Conservation (phyloP, 306 rosid genomes). For the Oxytropis ochrocephala region DNA sequence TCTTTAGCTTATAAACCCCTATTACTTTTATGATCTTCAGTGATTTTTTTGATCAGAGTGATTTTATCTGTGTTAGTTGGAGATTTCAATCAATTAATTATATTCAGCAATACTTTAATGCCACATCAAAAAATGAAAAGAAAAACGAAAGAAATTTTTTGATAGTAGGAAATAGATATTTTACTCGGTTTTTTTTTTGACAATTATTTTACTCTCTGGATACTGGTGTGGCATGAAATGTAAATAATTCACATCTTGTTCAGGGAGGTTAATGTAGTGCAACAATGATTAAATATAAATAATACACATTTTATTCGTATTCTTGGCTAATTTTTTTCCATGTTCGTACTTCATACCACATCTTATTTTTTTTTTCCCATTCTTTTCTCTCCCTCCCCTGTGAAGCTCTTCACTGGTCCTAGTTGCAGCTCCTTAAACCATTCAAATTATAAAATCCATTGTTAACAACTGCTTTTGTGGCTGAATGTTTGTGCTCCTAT, state of each 20-base stretch:
- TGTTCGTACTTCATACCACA: neutral
- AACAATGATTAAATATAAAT: too few relatives aligned
- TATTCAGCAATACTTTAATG: neutral
- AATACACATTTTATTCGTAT: too few relatives aligned
- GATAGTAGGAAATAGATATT: neutral
- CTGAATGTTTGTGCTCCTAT: too few relatives aligned
- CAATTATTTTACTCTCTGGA: too few relatives aligned
- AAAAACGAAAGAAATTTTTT: neutral
- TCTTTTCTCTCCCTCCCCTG: neutral
- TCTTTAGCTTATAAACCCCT: neutral
- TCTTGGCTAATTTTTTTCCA: neutral
- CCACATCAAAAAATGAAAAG: neutral
- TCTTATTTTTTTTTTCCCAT: neutral
- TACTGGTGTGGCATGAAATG: neutral
- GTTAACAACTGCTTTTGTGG: slow-evolving; percentile 1
- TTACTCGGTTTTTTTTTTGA: too few relatives aligned
- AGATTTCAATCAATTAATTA: neutral
- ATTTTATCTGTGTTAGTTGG: neutral
- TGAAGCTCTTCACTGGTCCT: neutral
- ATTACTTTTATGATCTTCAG: neutral
- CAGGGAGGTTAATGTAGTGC: neutral
- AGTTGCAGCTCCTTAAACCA: neutral
- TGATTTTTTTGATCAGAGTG: too few relatives aligned
- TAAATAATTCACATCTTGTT: neutral
- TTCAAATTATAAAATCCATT: neutral